Percentiles rank a stretch among this genome's conserved stretches.
Evolutionary conservation across 495 filamentous ascomycete species (phyloP).

Genomic region (Penicillium salamii): DNA sequence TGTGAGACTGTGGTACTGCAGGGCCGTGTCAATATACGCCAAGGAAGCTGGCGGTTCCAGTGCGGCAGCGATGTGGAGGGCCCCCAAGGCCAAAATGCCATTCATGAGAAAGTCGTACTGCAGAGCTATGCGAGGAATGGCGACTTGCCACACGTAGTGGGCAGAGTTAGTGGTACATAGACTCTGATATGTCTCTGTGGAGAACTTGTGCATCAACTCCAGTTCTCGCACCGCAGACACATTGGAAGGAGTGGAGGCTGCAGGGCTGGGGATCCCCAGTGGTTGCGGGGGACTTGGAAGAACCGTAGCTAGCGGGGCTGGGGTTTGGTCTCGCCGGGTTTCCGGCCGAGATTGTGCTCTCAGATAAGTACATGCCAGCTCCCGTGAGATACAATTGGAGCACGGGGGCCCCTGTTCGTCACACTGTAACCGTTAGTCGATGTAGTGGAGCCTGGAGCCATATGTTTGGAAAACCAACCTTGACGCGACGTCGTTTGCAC

Average conservation of each 20-base stretch:
- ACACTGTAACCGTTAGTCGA: slow-evolving; percentile 29
- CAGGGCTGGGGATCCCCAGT: slow-evolving; percentile 19
- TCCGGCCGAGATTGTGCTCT: slow-evolving; percentile 23
- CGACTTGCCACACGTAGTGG: slow-evolving; percentile 33
- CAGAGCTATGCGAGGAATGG: slow-evolving; percentile 48
- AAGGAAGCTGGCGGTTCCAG: slow-evolving; percentile 32
- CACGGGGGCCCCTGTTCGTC: slow-evolving; percentile 46
- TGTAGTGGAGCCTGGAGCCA: not conserved
- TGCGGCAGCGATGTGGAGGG: slow-evolving; percentile 50
- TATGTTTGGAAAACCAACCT: slow-evolving; percentile 34
- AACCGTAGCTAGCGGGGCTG: slow-evolving; percentile 1
- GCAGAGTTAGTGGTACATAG: slow-evolving; percentile 27
- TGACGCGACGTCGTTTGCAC: slow-evolving; percentile 57
- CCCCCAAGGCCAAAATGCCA: slow-evolving; percentile 51
- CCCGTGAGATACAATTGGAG: slow-evolving; percentile 41
- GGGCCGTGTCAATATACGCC: slow-evolving; percentile 48
- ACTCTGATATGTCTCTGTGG: slow-evolving; percentile 38
- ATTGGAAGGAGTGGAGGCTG: slow-evolving; percentile 14
- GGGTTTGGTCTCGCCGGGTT: slow-evolving; percentile 3
- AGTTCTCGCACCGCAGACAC: slow-evolving; percentile 30
- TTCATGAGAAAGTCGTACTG: slow-evolving; percentile 53
- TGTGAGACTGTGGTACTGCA: slow-evolving; percentile 49
- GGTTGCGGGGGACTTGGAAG: slow-evolving; percentile 10
- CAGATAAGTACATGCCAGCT: slow-evolving; percentile 38
- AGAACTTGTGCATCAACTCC: slow-evolving; percentile 44